Evolutionary conservation across 441 rosid genomes (phyloP).

Genomic region (Biscutella laevigata): DNA sequence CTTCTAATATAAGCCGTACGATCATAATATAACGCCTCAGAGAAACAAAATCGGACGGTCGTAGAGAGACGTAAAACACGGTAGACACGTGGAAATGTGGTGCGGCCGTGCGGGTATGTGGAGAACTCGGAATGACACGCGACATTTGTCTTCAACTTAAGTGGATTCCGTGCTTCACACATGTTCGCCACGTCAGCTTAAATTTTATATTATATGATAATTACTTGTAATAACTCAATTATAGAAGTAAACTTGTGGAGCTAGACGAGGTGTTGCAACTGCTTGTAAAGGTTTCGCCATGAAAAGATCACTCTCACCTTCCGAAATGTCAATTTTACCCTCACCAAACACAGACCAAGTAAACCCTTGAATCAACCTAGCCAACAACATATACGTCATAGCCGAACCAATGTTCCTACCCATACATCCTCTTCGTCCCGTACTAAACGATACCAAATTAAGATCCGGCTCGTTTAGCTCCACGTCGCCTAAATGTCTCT

Average conservation of each 20-base stretch:
- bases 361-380: constrained; percentile 43
- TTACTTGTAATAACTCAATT: too few relatives aligned
- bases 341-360: constrained; percentile 23
- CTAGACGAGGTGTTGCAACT: constrained; percentile 28
- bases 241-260: constrained; percentile 20
- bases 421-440: constrained; percentile 35
- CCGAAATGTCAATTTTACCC: constrained; percentile 10
- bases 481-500: constrained; percentile 29
- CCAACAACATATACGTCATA: constrained; percentile 37
- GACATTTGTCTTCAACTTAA: constrained; percentile 6
- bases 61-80: not conserved
- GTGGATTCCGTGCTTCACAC: constrained; percentile 20
- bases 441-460: constrained; percentile 33
- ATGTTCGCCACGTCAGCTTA: constrained; percentile 18
- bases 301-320: constrained; percentile 9
- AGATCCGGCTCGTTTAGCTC: constrained; percentile 27
- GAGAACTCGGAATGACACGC: constrained; percentile 22
- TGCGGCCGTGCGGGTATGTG: constrained; percentile 17
- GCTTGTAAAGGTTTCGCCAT: constrained; percentile 27
- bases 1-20: constrained; percentile 4
- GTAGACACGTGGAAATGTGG: constrained; percentile 19
- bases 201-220: too few relatives aligned
- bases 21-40: not conserved
- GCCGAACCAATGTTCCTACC: constrained; percentile 32
- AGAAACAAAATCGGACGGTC: constrained; percentile 16